Evolutionary conservation across 106 monocot species (phyloP), one percentile per base, ranked within the genome.

Genomic region (Vanilla planifolia): DNA sequence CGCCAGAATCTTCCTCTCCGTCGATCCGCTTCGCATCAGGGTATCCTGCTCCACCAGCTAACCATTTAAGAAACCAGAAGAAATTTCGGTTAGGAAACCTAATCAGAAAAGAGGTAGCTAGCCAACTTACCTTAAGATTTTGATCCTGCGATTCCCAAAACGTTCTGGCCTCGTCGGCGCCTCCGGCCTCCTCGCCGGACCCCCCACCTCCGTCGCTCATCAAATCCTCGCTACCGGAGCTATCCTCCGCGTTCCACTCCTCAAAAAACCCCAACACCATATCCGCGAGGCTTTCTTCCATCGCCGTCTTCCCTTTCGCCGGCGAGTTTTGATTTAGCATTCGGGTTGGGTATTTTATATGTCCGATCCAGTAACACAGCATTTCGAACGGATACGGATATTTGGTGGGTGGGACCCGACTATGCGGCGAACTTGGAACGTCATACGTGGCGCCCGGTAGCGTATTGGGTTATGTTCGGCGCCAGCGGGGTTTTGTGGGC

Each of bases 61-160:
- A 47, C 23, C 17, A 33, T 44, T 28, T 51, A 33, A 51, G 10
- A 34, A 1, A 24, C 7, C 6, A 2, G 14, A 5, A 57, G 5
- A 57, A 37, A 26, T 50, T 8, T 30, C 17, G 1, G 0, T 0
- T 15, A 39, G 55, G 29, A 2, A 25, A 10, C n/a, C n/a, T 21
- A 48, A 23, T 25, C 4, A 24, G n/a, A n/a, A 22, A 14, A 33
- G 2, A 10, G 5, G 1, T 3, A 16, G 1, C 0, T 8, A 8
- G 19, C 6, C 0, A 3, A 14, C 68, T 59, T 63, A 85, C 89
- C 22, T 76, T 55, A 5, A 89, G 83, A 25, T 78, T 80, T 65
- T 71, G 65, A 27, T 69, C 63, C 26, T 89, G 89, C 4, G 62
- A 33, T 25, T 86, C 70, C 86, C 89, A 93, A 59, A 89, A 89